Conservation (phyloP, 306 rosid genomes). For the Corylus avellana region DNA sequence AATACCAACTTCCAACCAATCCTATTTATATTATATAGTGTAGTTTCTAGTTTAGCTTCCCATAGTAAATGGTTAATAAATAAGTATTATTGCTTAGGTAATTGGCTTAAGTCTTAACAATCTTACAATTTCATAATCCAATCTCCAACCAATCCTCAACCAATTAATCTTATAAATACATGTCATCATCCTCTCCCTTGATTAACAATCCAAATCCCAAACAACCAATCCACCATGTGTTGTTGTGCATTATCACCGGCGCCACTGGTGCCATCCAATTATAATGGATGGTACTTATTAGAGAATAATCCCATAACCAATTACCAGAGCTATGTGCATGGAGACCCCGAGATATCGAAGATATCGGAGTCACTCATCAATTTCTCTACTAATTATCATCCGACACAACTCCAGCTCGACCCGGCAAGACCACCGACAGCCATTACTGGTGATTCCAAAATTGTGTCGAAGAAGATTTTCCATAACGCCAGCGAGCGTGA, state of each 20-base stretch:
- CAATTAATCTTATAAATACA: neutral
- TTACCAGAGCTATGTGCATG: constrained; percentile 14
- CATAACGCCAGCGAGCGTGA: constrained; percentile 88
- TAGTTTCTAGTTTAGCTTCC: too few relatives aligned
- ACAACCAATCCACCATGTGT: constrained; percentile 1
- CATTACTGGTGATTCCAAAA: neutral
- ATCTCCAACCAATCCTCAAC: too few relatives aligned
- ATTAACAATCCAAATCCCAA: neutral
- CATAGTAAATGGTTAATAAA: neutral
- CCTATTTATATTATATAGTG: too few relatives aligned
- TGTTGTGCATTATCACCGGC: neutral
- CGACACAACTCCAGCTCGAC: constrained; percentile 7
- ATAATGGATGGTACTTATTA: constrained; percentile 1
- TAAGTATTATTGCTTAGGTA: neutral
- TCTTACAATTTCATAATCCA: too few relatives aligned
- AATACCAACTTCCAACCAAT: too few relatives aligned
- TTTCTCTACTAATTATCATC: neutral
- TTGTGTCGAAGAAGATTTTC: constrained; percentile 52
- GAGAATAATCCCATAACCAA: constrained; percentile 1
- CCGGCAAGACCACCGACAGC: constrained; percentile 2
- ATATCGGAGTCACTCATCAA: neutral
- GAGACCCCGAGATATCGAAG: neutral
- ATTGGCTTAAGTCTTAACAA: neutral
- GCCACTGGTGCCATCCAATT: neutral
- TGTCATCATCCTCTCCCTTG: neutral